phyloP scores from a whole-genome alignment of 305 asterid species.

The Fraxinus nigra region DNA sequence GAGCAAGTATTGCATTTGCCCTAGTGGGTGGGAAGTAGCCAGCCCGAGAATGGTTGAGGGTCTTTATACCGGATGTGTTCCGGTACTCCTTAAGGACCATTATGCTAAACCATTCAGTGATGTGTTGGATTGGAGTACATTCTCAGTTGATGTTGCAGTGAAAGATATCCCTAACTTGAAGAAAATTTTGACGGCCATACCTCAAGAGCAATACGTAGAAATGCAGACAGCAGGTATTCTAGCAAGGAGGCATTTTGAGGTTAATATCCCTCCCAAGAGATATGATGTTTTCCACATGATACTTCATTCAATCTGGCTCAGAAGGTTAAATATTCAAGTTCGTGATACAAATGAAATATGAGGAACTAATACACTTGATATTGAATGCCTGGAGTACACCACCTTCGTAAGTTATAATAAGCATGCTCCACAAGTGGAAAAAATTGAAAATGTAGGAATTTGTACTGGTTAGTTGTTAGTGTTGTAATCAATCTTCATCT shows the following conservation, averaged over 20 bases:
- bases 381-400: not conserved
- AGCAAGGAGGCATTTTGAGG: constrained; percentile 52
- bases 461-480: not conserved
- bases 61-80: constrained; percentile 61
- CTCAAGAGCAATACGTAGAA: constrained; percentile 31
- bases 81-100: constrained; percentile 49
- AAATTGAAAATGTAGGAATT: not conserved
- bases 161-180: constrained; percentile 42
- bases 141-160: constrained; percentile 35
- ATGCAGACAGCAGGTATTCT: constrained; percentile 46
- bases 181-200: constrained; percentile 47
- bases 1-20: constrained; percentile 67
- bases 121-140: constrained; percentile 54
- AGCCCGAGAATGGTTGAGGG: constrained; percentile 70
- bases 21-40: constrained; percentile 72
- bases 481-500: not conserved
- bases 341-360: constrained; percentile 27
- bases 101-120: constrained; percentile 60
- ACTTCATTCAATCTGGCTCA: constrained; percentile 59
- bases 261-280: constrained; percentile 51
- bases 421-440: not conserved
- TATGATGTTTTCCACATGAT: constrained; percentile 61
- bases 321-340: constrained; percentile 46
- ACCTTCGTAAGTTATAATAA: not conserved
- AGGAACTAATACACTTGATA: not conserved